A percentile compares a stretch with the other conserved stretches of the same genome.
phyloP scores from a whole-genome alignment of 495 filamentous ascomycete species.

The Podospora comata region DNA sequence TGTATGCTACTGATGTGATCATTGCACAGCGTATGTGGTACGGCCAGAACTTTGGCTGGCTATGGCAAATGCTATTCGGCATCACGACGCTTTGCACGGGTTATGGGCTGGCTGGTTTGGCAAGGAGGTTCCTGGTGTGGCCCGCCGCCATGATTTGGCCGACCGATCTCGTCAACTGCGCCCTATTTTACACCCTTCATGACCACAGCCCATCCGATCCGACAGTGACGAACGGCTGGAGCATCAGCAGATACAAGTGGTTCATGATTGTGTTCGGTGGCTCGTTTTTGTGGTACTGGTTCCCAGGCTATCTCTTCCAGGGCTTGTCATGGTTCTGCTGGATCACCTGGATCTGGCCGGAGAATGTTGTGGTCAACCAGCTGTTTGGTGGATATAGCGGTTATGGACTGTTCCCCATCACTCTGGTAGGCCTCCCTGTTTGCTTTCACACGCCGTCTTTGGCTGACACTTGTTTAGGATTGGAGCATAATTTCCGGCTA shows the following conservation, averaged over 20 bases:
- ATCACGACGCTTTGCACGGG: constrained; percentile 71
- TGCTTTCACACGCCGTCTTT: neutral
- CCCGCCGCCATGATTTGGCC: constrained; percentile 76
- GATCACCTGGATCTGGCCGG: constrained; percentile 59
- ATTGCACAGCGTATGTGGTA: constrained; percentile 42
- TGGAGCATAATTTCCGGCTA: constrained; percentile 65
- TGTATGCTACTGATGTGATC: constrained; percentile 50
- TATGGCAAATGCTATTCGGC: constrained; percentile 63
- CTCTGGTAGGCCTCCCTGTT: constrained; percentile 35
- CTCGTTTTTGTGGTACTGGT: constrained; percentile 55
- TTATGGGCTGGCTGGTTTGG: constrained; percentile 68
- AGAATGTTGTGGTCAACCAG: constrained; percentile 65
- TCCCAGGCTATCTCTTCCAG: constrained; percentile 58
- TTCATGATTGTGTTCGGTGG: constrained; percentile 59
- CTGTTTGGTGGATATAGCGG: constrained; percentile 64
- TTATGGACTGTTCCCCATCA: constrained; percentile 56
- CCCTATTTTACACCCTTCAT: constrained; percentile 67
- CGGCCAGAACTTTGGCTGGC: constrained; percentile 47
- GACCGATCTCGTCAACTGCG: constrained; percentile 58
- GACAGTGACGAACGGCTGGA: constrained; percentile 59
- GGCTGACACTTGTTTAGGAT: constrained; percentile 38
- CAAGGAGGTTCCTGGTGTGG: constrained; percentile 62
- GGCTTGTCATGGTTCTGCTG: constrained; percentile 59
- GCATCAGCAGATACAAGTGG: constrained; percentile 60
- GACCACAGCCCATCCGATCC: constrained; percentile 59